A percentile compares a stretch with the other conserved stretches of the same genome.
Conservation (phyloP, 352 stramenopile species). For the Elongisporangium prolatum region DNA sequence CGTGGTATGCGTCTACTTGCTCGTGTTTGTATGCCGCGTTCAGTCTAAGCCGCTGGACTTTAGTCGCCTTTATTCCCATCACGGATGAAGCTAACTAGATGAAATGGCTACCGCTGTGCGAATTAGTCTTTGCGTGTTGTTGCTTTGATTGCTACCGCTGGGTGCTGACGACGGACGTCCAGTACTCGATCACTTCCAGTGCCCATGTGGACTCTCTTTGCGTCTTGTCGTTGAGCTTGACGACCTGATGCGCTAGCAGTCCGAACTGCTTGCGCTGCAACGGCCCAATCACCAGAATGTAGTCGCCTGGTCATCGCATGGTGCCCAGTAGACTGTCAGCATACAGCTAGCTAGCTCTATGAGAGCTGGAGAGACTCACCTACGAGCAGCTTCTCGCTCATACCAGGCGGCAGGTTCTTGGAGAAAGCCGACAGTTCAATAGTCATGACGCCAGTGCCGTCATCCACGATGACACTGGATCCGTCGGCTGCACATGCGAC, state of each 20-base stretch:
- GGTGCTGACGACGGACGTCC: constrained; percentile 30
- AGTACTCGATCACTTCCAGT: constrained; percentile 73
- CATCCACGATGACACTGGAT: constrained; percentile 52
- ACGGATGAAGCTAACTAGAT: constrained; percentile 8
- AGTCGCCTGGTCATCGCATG: constrained; percentile 41
- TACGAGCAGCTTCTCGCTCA: constrained; percentile 27
- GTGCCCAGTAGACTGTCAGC: too few species aligned
- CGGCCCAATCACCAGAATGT: constrained; percentile 77
- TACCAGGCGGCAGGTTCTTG: constrained; percentile 49
- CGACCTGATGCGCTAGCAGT: constrained; percentile 56
- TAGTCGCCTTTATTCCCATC: constrained; percentile 11
- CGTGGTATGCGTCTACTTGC: too few species aligned
- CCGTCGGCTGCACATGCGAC: constrained; percentile 26
- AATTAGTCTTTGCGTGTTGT: not conserved
- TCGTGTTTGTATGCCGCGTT: not conserved
- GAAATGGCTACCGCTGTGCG: not conserved
- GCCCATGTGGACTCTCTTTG: constrained; percentile 68
- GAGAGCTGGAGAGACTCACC: constrained; percentile 24
- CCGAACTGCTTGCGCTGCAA: constrained; percentile 33
- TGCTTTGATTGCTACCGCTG: not conserved
- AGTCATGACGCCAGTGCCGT: constrained; percentile 59
- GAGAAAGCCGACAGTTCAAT: constrained; percentile 62
- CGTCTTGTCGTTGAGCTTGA: constrained; percentile 45
- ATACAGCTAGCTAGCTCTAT: too few species aligned
- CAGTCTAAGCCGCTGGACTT: not conserved